These are phyloP conservation scores for Trichoderma citrinoviride DNA, from an alignment of 2,329 filamentous ascomycete species.

Conservation along the genomic window DNA sequence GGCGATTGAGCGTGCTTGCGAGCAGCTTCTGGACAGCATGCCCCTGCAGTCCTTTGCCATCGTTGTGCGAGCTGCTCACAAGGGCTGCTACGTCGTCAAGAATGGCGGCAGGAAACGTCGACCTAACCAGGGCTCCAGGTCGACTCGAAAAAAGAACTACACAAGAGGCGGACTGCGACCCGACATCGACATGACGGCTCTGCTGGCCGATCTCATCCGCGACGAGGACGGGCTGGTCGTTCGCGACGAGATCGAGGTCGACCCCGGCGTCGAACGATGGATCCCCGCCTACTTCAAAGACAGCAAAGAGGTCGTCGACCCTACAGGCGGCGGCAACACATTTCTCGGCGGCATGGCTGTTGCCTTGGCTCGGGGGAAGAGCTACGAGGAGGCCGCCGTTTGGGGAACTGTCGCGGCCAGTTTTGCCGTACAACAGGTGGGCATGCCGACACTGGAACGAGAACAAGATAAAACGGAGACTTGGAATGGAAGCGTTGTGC, in stretches of 20 bases:
- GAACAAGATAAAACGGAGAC: conserved; percentile 49
- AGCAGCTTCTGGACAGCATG: conserved; percentile 62
- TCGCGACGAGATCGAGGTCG: conserved; percentile 58
- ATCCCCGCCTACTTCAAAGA: conserved; percentile 70
- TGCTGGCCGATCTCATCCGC: conserved; percentile 58
- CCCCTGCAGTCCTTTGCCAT: conserved; percentile 63
- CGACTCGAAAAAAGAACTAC: conserved; percentile 42
- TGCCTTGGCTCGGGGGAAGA: conserved; percentile 57
- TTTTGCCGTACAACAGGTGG: conserved; percentile 92
- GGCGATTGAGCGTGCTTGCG: conserved; percentile 57
- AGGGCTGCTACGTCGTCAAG: conserved; percentile 65
- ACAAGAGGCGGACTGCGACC: conserved; percentile 52
- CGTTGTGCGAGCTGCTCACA: conserved; percentile 68
- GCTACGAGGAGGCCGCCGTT: conserved; percentile 66
- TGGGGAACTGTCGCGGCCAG: conserved; percentile 84
- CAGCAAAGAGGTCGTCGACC: conserved; percentile 68
- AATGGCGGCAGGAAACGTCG: conserved; percentile 54
- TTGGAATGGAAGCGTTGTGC: conserved; percentile 60
- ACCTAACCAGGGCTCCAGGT: conserved; percentile 27
- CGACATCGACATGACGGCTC: conserved; percentile 61
- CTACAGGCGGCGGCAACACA: conserved; percentile 89
- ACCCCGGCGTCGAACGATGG: conserved; percentile 68
- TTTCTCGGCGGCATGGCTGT: conserved; percentile 67
- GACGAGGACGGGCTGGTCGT: conserved; percentile 52
- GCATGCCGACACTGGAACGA: conserved; percentile 62